These are phyloP conservation scores for Przewalskia tangutica DNA, from an alignment of 257 asterid genomes.

Conservation along the genomic window DNA sequence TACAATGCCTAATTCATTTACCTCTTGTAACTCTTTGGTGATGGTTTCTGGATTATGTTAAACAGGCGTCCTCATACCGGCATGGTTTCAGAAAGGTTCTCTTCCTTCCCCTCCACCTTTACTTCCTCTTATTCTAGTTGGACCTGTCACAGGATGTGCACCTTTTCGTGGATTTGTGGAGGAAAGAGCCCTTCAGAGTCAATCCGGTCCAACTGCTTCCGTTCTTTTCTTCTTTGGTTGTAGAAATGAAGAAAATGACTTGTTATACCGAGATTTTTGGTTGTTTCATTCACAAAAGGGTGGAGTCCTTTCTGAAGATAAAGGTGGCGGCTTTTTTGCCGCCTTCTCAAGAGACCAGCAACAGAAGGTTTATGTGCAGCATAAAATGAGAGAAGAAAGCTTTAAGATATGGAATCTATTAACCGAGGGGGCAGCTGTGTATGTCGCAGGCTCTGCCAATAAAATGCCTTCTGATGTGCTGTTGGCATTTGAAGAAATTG, in stretches of 20 bases:
- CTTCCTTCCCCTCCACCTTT: constrained; percentile 74
- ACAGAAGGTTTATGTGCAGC: constrained; percentile 82
- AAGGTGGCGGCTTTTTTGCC: constrained; percentile 79
- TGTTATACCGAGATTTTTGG: constrained; percentile 80
- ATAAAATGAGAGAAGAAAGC: constrained; percentile 71
- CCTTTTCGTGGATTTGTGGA: constrained; percentile 87
- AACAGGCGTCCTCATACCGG: constrained; percentile 62
- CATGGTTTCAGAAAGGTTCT: constrained; percentile 76
- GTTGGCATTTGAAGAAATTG: constrained; percentile 63
- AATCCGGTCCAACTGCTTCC: constrained; percentile 58
- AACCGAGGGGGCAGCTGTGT: constrained; percentile 62
- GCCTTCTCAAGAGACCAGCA: constrained; percentile 89
- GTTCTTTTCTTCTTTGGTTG: constrained; percentile 83
- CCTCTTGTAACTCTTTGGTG: not conserved
- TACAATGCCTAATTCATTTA: not conserved
- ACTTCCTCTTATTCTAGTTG: constrained; percentile 80
- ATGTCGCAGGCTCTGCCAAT: constrained; percentile 84
- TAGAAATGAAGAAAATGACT: constrained; percentile 65
- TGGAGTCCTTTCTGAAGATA: constrained; percentile 70
- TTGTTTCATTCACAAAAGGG: constrained; percentile 40
- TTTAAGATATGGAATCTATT: constrained; percentile 59
- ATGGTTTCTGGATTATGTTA: not conserved
- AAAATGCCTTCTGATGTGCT: constrained; percentile 89
- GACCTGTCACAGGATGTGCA: constrained; percentile 99
- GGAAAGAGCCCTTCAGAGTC: constrained; percentile 68